These are phyloP conservation scores for Rosa hybrid DNA, from an alignment of 331 rosid genomes.

Conservation along the genomic window DNA sequence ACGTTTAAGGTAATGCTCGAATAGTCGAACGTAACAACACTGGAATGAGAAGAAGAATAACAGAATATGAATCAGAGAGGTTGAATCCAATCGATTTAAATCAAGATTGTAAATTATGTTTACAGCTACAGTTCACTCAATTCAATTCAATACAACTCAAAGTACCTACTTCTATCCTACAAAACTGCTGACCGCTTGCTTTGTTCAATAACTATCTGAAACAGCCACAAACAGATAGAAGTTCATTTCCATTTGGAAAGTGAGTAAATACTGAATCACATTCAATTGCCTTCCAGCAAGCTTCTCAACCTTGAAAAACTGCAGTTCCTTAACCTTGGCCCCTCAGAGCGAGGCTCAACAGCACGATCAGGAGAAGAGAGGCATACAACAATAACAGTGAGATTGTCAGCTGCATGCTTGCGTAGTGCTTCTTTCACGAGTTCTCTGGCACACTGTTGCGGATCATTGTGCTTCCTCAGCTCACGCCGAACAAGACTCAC, in stretches of 20 bases:
- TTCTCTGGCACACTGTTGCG: constrained; percentile 74
- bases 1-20: not conserved
- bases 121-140: constrained; percentile 6
- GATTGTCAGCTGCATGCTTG: constrained; percentile 65
- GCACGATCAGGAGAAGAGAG: constrained; percentile 48
- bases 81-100: not conserved
- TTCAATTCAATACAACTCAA: constrained; percentile 14
- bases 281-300: constrained; percentile 46
- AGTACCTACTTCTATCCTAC: constrained; percentile 48
- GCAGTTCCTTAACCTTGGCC: constrained; percentile 56
- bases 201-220: constrained; percentile 46
- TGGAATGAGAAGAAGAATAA: not conserved
- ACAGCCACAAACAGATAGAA: constrained; percentile 61
- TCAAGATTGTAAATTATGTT: constrained; percentile 22
- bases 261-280: constrained; percentile 24
- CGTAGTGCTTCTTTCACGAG: constrained; percentile 78
- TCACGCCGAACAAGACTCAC: constrained; percentile 87
- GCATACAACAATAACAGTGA: constrained; percentile 79
- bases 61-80: constrained; percentile 12
- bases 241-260: constrained; percentile 20
- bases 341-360: constrained; percentile 45
- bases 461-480: constrained; percentile 80
- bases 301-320: constrained; percentile 56
- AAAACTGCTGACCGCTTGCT: constrained; percentile 67
- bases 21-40: not conserved